A percentile compares a stretch with the other conserved stretches of the same genome.
Conservation (phyloP, 2,329 filamentous ascomycete species). For the Penicillium hordei region DNA sequence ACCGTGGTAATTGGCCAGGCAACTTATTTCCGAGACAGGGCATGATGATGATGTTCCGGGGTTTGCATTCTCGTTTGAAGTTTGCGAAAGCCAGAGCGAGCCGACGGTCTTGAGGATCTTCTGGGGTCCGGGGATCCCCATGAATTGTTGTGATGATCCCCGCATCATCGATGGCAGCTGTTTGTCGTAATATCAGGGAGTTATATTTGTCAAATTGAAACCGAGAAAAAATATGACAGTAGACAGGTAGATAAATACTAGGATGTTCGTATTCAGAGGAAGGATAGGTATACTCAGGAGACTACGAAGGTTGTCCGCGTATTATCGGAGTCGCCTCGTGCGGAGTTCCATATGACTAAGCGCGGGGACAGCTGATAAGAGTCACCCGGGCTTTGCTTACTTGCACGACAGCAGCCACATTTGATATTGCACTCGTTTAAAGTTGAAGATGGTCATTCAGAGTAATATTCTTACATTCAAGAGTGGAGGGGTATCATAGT, state of each 20-base stretch:
- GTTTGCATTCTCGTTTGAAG: conserved; percentile 7
- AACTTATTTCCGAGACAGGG: conserved; percentile 53
- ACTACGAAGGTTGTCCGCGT: background rate
- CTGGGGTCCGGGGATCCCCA: conserved; percentile 36
- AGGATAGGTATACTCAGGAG: background rate
- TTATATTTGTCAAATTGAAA: background rate
- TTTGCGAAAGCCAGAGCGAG: conserved; percentile 32
- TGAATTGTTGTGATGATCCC: conserved; percentile 20
- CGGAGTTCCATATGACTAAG: conserved; percentile 8
- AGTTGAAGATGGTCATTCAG: background rate
- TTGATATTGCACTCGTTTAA: background rate
- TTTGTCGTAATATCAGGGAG: background rate
- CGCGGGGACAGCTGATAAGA: conserved; percentile 4
- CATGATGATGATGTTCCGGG: conserved; percentile 29
- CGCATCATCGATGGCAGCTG: conserved; percentile 15
- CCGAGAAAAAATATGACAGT: background rate
- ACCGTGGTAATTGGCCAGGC: conserved; percentile 62
- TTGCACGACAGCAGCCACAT: background rate
- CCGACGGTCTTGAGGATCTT: conserved; percentile 36
- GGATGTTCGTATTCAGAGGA: background rate
- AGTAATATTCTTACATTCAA: background rate
- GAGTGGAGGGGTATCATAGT: conserved; percentile 22
- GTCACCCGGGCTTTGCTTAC: background rate
- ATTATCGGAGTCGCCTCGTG: conserved; percentile 1
- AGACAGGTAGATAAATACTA: background rate